Percentiles rank a stretch among this genome's conserved stretches.
Evolutionary conservation across 2,329 filamentous ascomycete species (phyloP).

Genomic region (Pestalotiopsis sp.): DNA sequence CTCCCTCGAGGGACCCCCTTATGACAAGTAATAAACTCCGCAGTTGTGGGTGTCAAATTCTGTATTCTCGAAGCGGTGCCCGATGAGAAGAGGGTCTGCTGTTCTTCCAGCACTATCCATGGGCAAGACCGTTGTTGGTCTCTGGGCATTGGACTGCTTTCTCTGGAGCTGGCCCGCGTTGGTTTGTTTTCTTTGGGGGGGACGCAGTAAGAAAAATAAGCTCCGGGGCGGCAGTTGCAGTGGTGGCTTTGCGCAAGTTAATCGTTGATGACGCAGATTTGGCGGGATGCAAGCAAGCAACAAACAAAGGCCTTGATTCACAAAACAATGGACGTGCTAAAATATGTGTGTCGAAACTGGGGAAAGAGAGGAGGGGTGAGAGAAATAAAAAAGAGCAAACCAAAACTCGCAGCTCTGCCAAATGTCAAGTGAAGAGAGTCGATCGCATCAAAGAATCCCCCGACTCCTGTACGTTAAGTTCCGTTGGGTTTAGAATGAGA

Average conservation of each 20-base stretch:
- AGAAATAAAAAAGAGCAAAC: background rate
- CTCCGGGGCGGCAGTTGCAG: background rate
- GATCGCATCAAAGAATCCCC: background rate
- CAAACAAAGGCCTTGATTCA: background rate
- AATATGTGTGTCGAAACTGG: background rate
- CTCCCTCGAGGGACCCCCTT: background rate
- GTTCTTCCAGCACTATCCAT: background rate
- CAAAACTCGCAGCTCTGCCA: background rate
- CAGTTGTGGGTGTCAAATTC: background rate
- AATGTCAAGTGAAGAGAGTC: background rate
- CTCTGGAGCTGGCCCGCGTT: background rate
- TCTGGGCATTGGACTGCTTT: background rate
- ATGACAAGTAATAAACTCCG: background rate
- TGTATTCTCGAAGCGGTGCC: background rate
- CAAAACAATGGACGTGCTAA: background rate
- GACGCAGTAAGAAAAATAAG: background rate
- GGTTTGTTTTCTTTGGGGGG: background rate
- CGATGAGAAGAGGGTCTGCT: background rate
- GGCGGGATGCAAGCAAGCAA: background rate
- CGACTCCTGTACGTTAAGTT: background rate
- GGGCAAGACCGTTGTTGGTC: background rate
- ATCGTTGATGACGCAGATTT: background rate
- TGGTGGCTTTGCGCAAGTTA: background rate
- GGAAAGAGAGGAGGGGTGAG: background rate
- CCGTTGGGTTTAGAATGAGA: background rate